Evolutionary conservation across 2,329 filamentous ascomycete species (phyloP).

Genomic region (Phaeosphaeriaceae sp.): DNA sequence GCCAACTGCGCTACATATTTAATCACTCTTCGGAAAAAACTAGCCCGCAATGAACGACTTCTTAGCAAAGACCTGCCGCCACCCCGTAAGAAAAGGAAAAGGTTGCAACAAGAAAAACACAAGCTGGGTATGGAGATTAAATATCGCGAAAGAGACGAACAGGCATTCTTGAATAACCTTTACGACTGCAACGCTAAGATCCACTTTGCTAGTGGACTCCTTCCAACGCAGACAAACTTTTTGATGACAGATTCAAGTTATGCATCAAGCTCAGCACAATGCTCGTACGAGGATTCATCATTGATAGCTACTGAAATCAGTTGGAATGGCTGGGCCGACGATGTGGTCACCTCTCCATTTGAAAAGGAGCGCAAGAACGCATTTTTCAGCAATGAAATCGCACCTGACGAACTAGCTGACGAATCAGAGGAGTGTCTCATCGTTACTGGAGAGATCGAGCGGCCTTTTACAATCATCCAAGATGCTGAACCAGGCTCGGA

Average conservation of each 20-base stretch:
- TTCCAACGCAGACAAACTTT: conserved; percentile 11
- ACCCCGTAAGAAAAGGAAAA: conserved; percentile 39
- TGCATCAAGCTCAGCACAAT: conserved; percentile 18
- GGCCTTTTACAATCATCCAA: conserved; percentile 8
- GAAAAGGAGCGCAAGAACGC: conserved; percentile 17
- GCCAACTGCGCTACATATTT: conserved; percentile 42
- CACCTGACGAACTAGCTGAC: conserved; percentile 24
- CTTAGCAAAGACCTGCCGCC: conserved; percentile 17
- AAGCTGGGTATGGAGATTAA: conserved; percentile 40
- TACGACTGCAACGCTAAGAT: conserved; percentile 42
- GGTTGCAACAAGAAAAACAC: conserved; percentile 34
- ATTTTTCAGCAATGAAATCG: conserved; percentile 22
- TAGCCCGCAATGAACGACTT: conserved; percentile 29
- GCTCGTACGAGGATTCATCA: conserved; percentile 24
- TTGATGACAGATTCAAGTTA: conserved; percentile 17
- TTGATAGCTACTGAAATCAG: conserved; percentile 26
- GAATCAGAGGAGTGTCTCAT: not conserved
- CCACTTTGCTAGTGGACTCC: conserved; percentile 28
- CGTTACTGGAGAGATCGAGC: not conserved
- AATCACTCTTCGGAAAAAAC: conserved; percentile 40
- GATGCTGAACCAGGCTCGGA: not conserved
- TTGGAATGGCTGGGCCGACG: conserved; percentile 42
- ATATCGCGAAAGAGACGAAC: conserved; percentile 39
- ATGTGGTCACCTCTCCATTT: conserved; percentile 30
- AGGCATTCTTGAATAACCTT: conserved; percentile 37